Conservation (phyloP, 2,329 filamentous ascomycete species). For the Phyllosticta citriasiana region DNA sequence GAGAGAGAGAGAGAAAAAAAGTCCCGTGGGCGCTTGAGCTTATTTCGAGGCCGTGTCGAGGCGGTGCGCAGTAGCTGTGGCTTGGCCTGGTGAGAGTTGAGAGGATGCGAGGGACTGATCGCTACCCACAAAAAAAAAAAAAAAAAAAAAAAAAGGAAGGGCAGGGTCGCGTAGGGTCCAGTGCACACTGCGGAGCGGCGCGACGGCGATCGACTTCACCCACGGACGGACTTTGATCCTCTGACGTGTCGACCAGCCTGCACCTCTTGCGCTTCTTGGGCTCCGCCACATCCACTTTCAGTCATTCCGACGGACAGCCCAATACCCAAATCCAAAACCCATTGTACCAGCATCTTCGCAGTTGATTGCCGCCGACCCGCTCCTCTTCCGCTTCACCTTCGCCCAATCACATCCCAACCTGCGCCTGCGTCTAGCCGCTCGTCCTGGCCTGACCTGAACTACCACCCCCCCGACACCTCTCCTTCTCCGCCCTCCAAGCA, state of each 20-base stretch:
- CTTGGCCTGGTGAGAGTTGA: too few species aligned
- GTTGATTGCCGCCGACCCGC: neutral
- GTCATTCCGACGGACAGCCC: neutral
- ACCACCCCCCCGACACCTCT: neutral
- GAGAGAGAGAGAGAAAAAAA: too few species aligned
- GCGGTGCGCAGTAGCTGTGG: neutral
- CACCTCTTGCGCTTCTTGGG: neutral
- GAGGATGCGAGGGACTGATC: too few species aligned
- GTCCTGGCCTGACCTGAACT: constrained; percentile 2
- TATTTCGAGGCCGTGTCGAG: neutral
- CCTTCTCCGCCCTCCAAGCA: neutral
- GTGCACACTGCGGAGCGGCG: neutral
- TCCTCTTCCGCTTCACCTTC: neutral
- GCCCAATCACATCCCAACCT: constrained; percentile 7
- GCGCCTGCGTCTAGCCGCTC: constrained; percentile 6
- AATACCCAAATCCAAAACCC: neutral
- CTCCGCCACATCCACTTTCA: neutral
- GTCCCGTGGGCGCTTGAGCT: neutral
- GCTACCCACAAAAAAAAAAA: too few species aligned
- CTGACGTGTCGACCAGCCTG: neutral
- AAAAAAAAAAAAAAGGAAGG: too few species aligned
- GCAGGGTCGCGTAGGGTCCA: neutral
- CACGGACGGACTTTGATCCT: neutral
- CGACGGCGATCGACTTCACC: neutral
- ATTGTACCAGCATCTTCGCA: neutral